Evolutionary conservation across 495 filamentous ascomycete species (phyloP).

Genomic region (Daldinia caldariorum): DNA sequence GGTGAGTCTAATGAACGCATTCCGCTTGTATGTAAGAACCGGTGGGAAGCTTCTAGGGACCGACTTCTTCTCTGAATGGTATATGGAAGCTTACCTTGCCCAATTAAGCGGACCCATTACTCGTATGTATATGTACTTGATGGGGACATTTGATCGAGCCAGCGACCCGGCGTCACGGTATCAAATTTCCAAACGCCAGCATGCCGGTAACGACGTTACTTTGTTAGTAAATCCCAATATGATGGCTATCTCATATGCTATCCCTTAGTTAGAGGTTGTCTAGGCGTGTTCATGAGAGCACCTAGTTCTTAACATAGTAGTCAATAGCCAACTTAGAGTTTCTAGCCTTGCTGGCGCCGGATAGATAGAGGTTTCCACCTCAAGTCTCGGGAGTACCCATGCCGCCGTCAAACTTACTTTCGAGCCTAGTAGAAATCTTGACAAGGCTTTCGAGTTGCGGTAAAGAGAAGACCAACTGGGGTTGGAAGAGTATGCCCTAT

Average conservation of each 20-base stretch:
- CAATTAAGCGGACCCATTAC: slow-evolving; percentile 3
- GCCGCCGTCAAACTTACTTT: slow-evolving; percentile 11
- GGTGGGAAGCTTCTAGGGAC: neutral
- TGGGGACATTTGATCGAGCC: slow-evolving; percentile 13
- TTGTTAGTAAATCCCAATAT: slow-evolving; percentile 19
- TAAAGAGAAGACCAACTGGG: neutral
- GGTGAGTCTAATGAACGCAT: neutral
- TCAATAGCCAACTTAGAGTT: neutral
- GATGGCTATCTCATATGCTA: neutral
- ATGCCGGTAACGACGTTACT: slow-evolving; percentile 12
- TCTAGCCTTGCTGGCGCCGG: neutral
- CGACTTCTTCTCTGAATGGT: neutral
- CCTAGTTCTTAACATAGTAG: neutral
- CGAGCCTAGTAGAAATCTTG: neutral
- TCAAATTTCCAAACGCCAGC: slow-evolving; percentile 18
- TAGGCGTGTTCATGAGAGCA: neutral
- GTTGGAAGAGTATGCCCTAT: neutral
- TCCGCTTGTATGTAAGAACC: neutral
- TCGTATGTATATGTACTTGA: slow-evolving; percentile 2
- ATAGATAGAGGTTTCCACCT: slow-evolving; percentile 3
- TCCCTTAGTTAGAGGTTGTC: neutral
- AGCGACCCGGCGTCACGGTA: slow-evolving; percentile 21
- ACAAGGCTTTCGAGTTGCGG: neutral
- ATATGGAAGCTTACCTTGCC: neutral
- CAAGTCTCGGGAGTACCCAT: slow-evolving; percentile 9